Evolutionary conservation across 352 stramenopile species (phyloP).

Genomic region (Thalassiosira ordinaria): DNA sequence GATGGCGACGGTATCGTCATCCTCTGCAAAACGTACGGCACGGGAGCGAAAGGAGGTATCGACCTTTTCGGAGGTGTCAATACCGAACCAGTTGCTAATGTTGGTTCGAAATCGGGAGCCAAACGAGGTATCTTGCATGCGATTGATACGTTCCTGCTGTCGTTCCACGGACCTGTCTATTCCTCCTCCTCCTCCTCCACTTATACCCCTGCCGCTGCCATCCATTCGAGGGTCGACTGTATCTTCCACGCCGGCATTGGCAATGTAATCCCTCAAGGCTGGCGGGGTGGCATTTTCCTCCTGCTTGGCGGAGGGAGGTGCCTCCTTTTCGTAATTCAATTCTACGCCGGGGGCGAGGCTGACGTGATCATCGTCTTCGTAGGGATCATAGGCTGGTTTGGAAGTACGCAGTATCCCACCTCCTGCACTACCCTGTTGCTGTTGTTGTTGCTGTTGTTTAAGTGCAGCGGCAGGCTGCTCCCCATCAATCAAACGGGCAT

Average conservation of each 20-base stretch:
- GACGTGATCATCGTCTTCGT: constrained; percentile 44
- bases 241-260: constrained; percentile 19
- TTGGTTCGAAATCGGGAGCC: neutral
- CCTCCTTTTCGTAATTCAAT: constrained; percentile 39
- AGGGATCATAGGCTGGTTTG: constrained; percentile 21
- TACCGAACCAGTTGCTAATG: constrained; percentile 40
- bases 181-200: neutral
- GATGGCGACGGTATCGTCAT: constrained; percentile 13
- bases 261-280: constrained; percentile 19
- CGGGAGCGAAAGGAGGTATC: neutral
- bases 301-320: neutral
- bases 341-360: constrained; percentile 32
- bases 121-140: neutral
- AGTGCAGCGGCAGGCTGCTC: no score
- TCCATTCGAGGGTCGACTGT: no score
- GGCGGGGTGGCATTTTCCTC: neutral
- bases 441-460: no score
- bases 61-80: neutral
- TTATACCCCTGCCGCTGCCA: no score
- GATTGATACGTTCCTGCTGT: constrained; percentile 16
- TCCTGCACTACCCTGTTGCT: neutral
- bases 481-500: constrained; percentile 43
- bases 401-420: neutral
- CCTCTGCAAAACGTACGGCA: constrained; percentile 17
- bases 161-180: constrained; percentile 5